phyloP scores from a whole-genome alignment of 192 early-diverging fungal species.

The Phycomyces blakesleeanus region DNA sequence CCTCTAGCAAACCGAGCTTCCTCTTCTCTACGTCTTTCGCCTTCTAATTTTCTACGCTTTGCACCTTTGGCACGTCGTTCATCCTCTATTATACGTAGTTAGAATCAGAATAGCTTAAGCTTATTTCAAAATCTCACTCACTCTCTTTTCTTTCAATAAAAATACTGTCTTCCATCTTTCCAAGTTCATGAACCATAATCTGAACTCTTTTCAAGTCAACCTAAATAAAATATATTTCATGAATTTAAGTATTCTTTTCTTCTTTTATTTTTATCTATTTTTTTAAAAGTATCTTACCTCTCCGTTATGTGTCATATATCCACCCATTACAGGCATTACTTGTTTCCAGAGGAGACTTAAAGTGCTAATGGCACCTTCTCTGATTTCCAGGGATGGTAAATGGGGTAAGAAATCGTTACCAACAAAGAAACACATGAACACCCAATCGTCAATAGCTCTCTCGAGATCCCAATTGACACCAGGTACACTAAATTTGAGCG shows the following conservation, averaged over 20 bases:
- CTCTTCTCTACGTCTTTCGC: constrained; percentile 13
- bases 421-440: constrained; percentile 95
- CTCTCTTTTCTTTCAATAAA: constrained; percentile 66
- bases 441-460: constrained; percentile 94
- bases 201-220: constrained; percentile 74
- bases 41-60: constrained; percentile 35
- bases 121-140: constrained; percentile 29
- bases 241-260: not conserved
- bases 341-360: constrained; percentile 90
- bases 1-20: constrained; percentile 10
- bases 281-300: constrained; percentile 37
- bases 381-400: constrained; percentile 89
- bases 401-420: constrained; percentile 98
- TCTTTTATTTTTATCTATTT: no score
- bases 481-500: constrained; percentile 65
- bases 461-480: constrained; percentile 86
- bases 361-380: constrained; percentile 88
- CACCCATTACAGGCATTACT: constrained; percentile 65
- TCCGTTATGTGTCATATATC: constrained; percentile 85
- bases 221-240: constrained; percentile 4
- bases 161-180: constrained; percentile 75
- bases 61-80: constrained; percentile 22
- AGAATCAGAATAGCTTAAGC: not conserved
- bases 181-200: constrained; percentile 77
- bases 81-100: constrained; percentile 22